Conservation (phyloP, 2,329 filamentous ascomycete genomes). For the Arthroderma sp. region DNA sequence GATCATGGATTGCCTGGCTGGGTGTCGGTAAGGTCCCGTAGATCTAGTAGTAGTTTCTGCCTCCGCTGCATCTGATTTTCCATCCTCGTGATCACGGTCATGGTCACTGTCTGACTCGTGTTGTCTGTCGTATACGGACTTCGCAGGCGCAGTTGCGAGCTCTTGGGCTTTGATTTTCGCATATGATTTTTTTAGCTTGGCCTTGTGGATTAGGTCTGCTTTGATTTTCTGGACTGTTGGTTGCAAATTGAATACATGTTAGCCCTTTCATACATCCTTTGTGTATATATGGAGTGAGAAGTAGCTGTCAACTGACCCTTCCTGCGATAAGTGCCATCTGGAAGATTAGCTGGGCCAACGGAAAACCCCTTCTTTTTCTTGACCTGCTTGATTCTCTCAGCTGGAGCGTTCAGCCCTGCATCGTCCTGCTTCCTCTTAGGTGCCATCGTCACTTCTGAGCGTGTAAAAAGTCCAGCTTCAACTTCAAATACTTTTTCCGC, state of each 20-base stretch:
- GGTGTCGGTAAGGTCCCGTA: slow-evolving; percentile 34
- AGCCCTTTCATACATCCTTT: no score
- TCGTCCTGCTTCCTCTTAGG: slow-evolving; percentile 11
- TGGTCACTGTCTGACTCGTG: slow-evolving; percentile 19
- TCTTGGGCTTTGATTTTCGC: slow-evolving; percentile 66
- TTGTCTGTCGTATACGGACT: slow-evolving; percentile 21
- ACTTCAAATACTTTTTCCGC: no score
- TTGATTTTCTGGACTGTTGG: slow-evolving; percentile 72
- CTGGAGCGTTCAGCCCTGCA: slow-evolving; percentile 2
- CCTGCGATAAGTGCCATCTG: slow-evolving; percentile 74
- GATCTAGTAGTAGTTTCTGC: background rate
- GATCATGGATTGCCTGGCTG: slow-evolving; percentile 47
- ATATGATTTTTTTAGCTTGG: slow-evolving; percentile 85
- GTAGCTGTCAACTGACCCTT: slow-evolving; percentile 42
- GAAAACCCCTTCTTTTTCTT: slow-evolving; percentile 60
- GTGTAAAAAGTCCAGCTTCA: no score
- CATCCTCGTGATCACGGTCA: slow-evolving; percentile 12
- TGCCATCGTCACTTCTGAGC: slow-evolving; percentile 5
- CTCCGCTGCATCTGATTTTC: slow-evolving; percentile 17
- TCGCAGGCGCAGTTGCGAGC: slow-evolving; percentile 21
- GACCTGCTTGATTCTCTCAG: background rate
- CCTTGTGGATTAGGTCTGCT: slow-evolving; percentile 73
- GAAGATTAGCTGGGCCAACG: slow-evolving; percentile 79
- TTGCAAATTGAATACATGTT: background rate
- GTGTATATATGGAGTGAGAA: no score